Evolutionary conservation across 2,329 filamentous ascomycete genomes (phyloP), one percentile per base, ranked within the genome.

Genomic region (Shiraia sp.): DNA sequence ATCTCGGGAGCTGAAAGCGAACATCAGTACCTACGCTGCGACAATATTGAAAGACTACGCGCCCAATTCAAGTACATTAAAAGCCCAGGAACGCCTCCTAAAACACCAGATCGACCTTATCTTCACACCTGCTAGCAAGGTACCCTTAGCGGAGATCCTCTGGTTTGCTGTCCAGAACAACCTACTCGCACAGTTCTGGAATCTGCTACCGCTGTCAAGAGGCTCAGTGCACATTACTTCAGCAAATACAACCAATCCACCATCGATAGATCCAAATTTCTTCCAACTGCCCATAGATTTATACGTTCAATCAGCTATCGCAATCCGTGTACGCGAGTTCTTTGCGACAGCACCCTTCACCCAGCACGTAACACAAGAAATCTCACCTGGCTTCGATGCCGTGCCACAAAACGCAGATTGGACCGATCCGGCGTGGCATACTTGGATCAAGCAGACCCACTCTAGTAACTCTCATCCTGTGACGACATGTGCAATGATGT

Each of bases 101-200:
- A 57, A 59, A 6, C 59, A 75, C 3, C 75, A 80, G 56, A 67
- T 78, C 45, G 69, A 75, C 35, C 61, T 80, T 8, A 68, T 80
- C 12, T 79, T 79, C 57, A 19, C 34, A 9, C 7, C 34, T 5
- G 58, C 65, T 13, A 60, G 69, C 40, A 49, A 49, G 10, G 66
- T 77, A 1, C 74, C 78, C 0, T 59, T 79, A 2, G 72, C 68
- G 1, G 79, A 81, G 53, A 63, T 76, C 1, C 56, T 80, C 32
- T 72, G 73, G 52, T 59, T 64, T 0, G 65, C 69, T 1, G 43
- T 49, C 2, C 50, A 51, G 2, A 62, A 53, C 2, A 54, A 58
- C 2, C 51, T 66, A 3, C 56, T 73, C 12, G 58, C 61, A n/a
- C 69, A 73, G 23, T 60, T 63, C 28, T 72, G 70, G 70, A 68